Percentiles rank a stretch among this genome's conserved stretches.
Evolutionary conservation across 345 rosid genomes (phyloP).

Genomic region (Rhizophora mangle): DNA sequence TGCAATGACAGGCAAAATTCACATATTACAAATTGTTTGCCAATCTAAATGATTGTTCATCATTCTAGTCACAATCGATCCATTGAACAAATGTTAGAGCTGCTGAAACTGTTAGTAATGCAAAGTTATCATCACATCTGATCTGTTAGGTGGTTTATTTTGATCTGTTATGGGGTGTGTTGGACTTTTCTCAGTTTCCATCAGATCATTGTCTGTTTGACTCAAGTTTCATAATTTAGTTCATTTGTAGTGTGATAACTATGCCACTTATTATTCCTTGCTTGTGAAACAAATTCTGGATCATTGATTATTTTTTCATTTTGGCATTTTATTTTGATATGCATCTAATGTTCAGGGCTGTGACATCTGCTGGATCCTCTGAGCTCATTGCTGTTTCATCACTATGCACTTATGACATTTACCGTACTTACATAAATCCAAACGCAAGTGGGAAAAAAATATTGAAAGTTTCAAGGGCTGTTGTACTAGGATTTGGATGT

Average conservation of each 20-base stretch:
- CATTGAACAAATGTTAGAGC: too few relatives aligned
- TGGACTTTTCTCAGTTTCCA: too few relatives aligned
- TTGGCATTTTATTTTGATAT: not conserved
- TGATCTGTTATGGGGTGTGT: too few relatives aligned
- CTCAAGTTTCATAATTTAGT: too few relatives aligned
- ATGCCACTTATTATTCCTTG: too few relatives aligned
- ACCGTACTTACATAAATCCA: conserved; percentile 85
- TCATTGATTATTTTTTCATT: too few relatives aligned
- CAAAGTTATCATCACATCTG: too few relatives aligned
- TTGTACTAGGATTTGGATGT: conserved; percentile 79
- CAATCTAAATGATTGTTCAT: not conserved
- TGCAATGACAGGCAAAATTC: not conserved
- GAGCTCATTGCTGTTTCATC: conserved; percentile 94
- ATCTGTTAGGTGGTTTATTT: too few relatives aligned
- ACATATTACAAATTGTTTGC: not conserved
- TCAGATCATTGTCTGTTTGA: too few relatives aligned
- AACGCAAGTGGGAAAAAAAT: conserved; percentile 67
- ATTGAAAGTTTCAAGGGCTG: conserved; percentile 63
- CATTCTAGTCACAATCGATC: not conserved
- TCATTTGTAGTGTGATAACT: too few relatives aligned
- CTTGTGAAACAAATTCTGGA: too few relatives aligned
- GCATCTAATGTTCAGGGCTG: conserved; percentile 56
- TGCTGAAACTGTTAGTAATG: too few relatives aligned
- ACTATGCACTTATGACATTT: conserved; percentile 79
- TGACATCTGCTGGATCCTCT: conserved; percentile 89